These are phyloP conservation scores for Carallia pectinifolia DNA, from an alignment of 345 rosid species.

Conservation along the genomic window DNA sequence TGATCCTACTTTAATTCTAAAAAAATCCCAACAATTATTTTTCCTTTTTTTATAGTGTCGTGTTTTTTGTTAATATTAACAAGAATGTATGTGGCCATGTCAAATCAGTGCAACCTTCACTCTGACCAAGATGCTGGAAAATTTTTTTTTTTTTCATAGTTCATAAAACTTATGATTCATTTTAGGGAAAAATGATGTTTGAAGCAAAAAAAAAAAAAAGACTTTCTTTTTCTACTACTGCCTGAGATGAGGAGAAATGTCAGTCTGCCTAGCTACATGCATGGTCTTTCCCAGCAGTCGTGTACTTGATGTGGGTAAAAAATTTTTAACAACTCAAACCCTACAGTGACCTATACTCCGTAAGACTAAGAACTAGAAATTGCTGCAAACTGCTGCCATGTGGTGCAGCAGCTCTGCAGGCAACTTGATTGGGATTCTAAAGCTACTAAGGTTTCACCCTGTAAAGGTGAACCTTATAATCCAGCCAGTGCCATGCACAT, in stretches of 20 bases:
- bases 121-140: too few species aligned
- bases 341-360: not conserved
- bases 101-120: too few species aligned
- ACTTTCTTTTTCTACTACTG: not conserved
- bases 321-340: slow-evolving; percentile 19
- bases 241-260: too few species aligned
- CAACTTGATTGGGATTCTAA: slow-evolving; percentile 36
- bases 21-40: too few species aligned
- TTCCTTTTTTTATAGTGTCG: too few species aligned
- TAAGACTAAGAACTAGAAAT: slow-evolving; percentile 16
- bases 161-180: too few species aligned
- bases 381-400: slow-evolving; percentile 24
- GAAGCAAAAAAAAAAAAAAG: too few species aligned
- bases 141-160: too few species aligned
- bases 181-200: too few species aligned
- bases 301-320: not conserved
- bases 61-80: too few species aligned
- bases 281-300: not conserved
- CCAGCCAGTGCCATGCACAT: not conserved
- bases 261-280: slow-evolving; percentile 8
- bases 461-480: not conserved
- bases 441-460: slow-evolving; percentile 12
- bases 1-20: too few species aligned
- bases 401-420: slow-evolving; percentile 16
- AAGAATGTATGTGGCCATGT: too few species aligned